Evolutionary conservation across 2,329 filamentous ascomycete species (phyloP), one percentile per base, ranked within the genome.

Genomic region (Aspergillus sp.): DNA sequence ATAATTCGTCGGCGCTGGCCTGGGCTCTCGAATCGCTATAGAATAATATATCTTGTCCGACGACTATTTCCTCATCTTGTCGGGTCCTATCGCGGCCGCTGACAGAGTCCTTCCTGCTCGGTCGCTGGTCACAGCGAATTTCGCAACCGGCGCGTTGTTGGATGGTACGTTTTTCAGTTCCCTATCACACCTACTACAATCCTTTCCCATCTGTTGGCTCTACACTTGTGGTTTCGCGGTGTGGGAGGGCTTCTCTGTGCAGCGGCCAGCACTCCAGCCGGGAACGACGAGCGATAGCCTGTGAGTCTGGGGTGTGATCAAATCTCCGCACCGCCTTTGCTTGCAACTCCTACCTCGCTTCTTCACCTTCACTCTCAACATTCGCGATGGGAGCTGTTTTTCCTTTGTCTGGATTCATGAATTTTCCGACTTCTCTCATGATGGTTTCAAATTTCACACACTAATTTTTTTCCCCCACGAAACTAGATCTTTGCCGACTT

Each of bases 281-380:
- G 57, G 58, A 59, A 56, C 58, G 56, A 60, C 56, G 13, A 38
- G 34, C 34, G 58, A 58, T 58, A 55, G 54, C 54, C 60, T 49
- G 52, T 60, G 58, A 61, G 58, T 62, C 60, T 67, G 65, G 64
- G 63, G 55, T 60, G 58, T 63, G 66, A 68, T 69, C 68, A 71
- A 61, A 68, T 71, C 68, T 71, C 69, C 68, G 69, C 68, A 71
- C 69, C 68, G 69, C 68, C 69, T 71, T 69, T 42, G 40, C 16
- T 66, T 58, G 54, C 58, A 61, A 56, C 61, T 58, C 49, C 54
- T 58, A 34, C 51, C 60, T 59, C 60, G 56, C 34, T 42, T 42
- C 11, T 17, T 21, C 16, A 17, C 57, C 57, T 31, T 54, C 52
- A 56, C 52, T 52, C 50, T 23, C 50, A 31, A 38, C 53, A 21